These are phyloP conservation scores for Pyrenophora seminiperda DNA, from an alignment of 2,329 filamentous ascomycete genomes.

Conservation along the genomic window DNA sequence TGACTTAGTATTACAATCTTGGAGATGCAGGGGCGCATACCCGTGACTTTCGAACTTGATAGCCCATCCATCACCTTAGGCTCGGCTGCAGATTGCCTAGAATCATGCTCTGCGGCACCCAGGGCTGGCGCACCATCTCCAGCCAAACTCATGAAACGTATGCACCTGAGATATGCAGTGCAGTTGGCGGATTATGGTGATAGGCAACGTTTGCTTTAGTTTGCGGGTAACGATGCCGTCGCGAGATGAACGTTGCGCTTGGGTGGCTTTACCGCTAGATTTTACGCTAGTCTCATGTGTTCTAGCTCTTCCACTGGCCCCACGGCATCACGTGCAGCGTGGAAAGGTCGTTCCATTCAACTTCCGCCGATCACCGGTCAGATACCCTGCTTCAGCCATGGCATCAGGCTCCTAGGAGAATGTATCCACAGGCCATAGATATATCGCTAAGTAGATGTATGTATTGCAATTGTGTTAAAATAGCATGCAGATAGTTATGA, in stretches of 20 bases:
- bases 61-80: conserved; percentile 48
- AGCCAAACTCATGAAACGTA: conserved; percentile 43
- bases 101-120: conserved; percentile 45
- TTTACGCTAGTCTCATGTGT: conserved; percentile 9
- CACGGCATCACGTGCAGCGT: conserved; percentile 19
- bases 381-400: too few relatives aligned
- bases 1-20: conserved; percentile 26
- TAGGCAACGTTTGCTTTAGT: conserved; percentile 26
- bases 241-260: conserved; percentile 31
- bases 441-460: too few relatives aligned
- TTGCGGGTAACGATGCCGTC: conserved; percentile 24
- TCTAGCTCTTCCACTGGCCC: conserved; percentile 16
- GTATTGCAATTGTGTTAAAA: too few relatives aligned
- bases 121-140: conserved; percentile 47
- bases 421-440: background rate
- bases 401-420: too few relatives aligned
- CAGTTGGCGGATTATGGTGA: conserved; percentile 6
- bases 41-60: conserved; percentile 58
- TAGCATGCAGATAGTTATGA: too few relatives aligned
- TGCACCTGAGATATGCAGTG: conserved; percentile 12
- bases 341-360: background rate
- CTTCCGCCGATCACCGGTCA: conserved; percentile 2
- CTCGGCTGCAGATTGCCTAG: conserved; percentile 35
- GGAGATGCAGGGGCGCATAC: conserved; percentile 36
- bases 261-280: conserved; percentile 20